Percentiles rank a stretch among this genome's conserved stretches.
Evolutionary conservation across 306 rosid genomes (phyloP).

Genomic region (Glycine soja): DNA sequence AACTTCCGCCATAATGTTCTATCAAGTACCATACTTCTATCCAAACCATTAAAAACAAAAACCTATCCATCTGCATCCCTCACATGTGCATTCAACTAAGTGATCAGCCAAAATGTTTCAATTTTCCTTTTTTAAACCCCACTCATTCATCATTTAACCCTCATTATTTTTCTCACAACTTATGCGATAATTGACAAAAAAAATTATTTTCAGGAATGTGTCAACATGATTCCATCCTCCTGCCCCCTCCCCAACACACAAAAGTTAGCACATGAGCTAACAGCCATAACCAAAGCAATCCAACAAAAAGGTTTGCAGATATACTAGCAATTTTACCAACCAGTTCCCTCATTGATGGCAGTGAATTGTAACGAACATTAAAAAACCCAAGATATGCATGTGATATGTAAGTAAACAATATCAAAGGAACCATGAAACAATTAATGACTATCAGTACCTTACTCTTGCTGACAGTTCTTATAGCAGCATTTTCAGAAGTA

Average conservation of each 20-base stretch:
- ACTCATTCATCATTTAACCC: conserved; percentile 21
- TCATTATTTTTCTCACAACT: conserved; percentile 15
- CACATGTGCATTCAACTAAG: background rate
- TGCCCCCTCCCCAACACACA: background rate
- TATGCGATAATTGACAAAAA: background rate
- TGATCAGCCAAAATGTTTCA: background rate
- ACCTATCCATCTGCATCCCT: background rate
- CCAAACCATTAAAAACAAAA: too few relatives aligned
- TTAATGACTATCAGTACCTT: conserved; percentile 64
- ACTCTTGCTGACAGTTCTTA: conserved; percentile 73
- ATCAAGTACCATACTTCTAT: too few relatives aligned
- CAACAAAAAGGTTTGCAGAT: background rate
- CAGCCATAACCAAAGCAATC: conserved; percentile 16
- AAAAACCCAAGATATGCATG: conserved; percentile 30
- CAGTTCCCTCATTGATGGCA: background rate
- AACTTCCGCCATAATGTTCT: too few relatives aligned
- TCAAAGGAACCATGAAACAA: conserved; percentile 31
- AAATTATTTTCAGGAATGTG: background rate
- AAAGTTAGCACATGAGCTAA: conserved; percentile 8
- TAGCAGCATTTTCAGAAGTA: conserved; percentile 61
- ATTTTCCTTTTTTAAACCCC: background rate
- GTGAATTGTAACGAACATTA: conserved; percentile 24
- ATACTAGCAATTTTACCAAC: background rate
- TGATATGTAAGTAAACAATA: conserved; percentile 20
- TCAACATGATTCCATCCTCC: background rate